phyloP scores from a whole-genome alignment of 257 asterid species.

The Solanum chilense region DNA sequence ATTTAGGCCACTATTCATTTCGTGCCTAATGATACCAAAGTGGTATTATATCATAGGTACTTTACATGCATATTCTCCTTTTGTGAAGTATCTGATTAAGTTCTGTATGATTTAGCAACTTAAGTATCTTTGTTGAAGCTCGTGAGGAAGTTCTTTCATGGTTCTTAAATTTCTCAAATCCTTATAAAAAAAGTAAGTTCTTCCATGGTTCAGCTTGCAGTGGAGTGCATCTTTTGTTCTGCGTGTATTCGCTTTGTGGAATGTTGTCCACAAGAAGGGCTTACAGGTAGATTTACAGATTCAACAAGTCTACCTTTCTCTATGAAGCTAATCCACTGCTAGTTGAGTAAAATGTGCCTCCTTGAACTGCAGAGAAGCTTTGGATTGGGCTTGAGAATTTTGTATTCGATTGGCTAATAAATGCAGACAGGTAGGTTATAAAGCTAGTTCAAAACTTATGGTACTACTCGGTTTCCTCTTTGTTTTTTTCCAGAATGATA shows the following conservation, averaged over 20 bases:
- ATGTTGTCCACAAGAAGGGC: constrained; percentile 99
- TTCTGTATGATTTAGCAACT: not conserved
- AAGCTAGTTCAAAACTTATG: constrained; percentile 5
- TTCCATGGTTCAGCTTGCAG: constrained; percentile 66
- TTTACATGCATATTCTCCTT: not conserved
- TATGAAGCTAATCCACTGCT: not conserved
- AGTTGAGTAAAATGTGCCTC: constrained; percentile 6
- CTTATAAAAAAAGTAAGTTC: not conserved
- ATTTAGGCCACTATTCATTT: not conserved
- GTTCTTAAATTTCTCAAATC: not conserved
- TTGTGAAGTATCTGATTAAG: not conserved
- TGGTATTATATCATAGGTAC: not conserved
- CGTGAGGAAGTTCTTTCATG: not conserved
- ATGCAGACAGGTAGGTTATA: constrained; percentile 81
- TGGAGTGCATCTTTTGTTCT: constrained; percentile 98
- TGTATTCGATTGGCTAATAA: constrained; percentile 97
- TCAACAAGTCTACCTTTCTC: not conserved
- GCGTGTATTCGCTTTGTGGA: constrained; percentile 98
- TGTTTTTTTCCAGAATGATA: not conserved
- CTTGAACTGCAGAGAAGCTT: constrained; percentile 62
- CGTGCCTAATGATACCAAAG: not conserved
- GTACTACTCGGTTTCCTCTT: not conserved
- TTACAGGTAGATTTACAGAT: constrained; percentile 59
- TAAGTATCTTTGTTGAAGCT: not conserved
- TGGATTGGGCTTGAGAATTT: constrained; percentile 99